Percentiles rank a stretch among this genome's conserved stretches.
phyloP scores from a whole-genome alignment of 192 early-diverging fungal species.

The Coemansia sp. region DNA sequence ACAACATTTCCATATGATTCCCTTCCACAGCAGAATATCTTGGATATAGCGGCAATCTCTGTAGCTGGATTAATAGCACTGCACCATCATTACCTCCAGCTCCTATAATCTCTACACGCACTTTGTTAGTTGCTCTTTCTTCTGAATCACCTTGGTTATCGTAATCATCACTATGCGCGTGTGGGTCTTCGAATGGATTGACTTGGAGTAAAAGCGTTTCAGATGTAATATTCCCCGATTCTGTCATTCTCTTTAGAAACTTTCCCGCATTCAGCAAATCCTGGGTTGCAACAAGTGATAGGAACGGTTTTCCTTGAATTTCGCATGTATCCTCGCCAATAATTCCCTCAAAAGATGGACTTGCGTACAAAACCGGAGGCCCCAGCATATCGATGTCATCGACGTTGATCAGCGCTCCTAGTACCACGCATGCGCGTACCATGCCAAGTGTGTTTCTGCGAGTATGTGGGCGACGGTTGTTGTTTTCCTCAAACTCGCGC shows the following conservation, averaged over 20 bases:
- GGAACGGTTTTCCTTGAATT: conserved; percentile 20
- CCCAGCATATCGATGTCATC: conserved; percentile 7
- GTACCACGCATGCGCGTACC: conserved; percentile 24
- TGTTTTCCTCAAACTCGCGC: neutral
- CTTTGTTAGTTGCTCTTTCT: neutral
- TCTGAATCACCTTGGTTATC: neutral
- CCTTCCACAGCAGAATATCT: neutral
- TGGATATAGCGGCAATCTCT: neutral
- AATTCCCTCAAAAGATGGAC: conserved; percentile 17
- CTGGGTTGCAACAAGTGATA: conserved; percentile 14
- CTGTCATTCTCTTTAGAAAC: conserved; percentile 13
- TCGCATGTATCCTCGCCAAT: conserved; percentile 18
- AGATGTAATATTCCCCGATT: conserved; percentile 3
- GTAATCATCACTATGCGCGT: neutral
- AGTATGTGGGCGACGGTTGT: neutral
- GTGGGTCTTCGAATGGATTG: neutral
- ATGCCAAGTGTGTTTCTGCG: neutral
- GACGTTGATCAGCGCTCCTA: conserved; percentile 4
- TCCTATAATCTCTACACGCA: conserved; percentile 27
- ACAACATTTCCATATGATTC: neutral
- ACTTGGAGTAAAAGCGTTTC: neutral
- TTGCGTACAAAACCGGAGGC: conserved; percentile 24
- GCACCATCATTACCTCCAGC: conserved; percentile 30
- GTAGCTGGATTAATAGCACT: conserved; percentile 29
- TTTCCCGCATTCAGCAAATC: conserved; percentile 13